Conservation (phyloP, 2,329 filamentous ascomycete genomes). For the Mycosphaerella arachidis region DNA sequence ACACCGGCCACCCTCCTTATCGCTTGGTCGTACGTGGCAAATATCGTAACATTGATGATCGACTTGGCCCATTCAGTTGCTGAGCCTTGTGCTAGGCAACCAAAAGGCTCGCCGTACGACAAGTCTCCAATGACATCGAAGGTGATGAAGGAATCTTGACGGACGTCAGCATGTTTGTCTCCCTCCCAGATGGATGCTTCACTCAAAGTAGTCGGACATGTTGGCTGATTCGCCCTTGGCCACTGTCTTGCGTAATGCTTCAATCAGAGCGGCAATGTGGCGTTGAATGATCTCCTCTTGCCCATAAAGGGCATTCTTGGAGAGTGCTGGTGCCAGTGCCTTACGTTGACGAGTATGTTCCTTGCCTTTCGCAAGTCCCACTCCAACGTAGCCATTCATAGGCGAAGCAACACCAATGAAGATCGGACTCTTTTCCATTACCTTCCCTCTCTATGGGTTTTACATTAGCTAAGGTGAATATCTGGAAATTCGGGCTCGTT, state of each 20-base stretch:
- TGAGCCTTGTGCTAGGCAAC: constrained; percentile 8
- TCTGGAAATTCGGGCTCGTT: not conserved
- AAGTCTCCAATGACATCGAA: constrained; percentile 20
- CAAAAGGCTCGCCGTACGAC: constrained; percentile 35
- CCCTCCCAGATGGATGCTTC: not conserved
- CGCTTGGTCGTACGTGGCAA: constrained; percentile 2
- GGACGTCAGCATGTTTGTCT: not conserved
- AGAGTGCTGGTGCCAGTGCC: constrained; percentile 4
- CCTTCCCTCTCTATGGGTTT: constrained; percentile 1
- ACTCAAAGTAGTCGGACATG: constrained; percentile 7
- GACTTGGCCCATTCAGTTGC: constrained; percentile 1
- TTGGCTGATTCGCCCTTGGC: not conserved
- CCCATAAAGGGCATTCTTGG: constrained; percentile 6
- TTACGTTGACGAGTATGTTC: constrained; percentile 8
- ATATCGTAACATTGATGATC: constrained; percentile 1
- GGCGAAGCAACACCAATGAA: constrained; percentile 11
- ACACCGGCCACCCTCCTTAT: constrained; percentile 3
- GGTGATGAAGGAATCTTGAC: not conserved
- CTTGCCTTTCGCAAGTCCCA: constrained; percentile 9
- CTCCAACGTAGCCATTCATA: constrained; percentile 8
- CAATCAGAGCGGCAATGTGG: constrained; percentile 1
- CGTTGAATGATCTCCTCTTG: constrained; percentile 6
- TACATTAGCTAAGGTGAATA: not conserved
- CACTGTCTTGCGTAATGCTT: not conserved
- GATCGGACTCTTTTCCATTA: constrained; percentile 14